These are phyloP conservation scores for Aspergillus tanneri DNA, from an alignment of 2,329 filamentous ascomycete genomes.

Conservation along the genomic window DNA sequence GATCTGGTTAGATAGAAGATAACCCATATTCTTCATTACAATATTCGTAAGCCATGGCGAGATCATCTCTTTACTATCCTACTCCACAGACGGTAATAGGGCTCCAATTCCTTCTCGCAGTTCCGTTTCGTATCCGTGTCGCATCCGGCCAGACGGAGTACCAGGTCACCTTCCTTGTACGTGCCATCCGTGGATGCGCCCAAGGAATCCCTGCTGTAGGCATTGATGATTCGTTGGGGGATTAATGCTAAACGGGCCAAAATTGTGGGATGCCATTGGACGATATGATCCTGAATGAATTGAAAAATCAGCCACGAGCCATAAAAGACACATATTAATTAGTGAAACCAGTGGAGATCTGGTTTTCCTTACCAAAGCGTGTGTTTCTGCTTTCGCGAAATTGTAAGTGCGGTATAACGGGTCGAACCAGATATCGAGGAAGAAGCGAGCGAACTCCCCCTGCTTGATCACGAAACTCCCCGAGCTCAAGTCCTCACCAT, in stretches of 20 bases:
- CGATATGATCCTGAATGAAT: constrained; percentile 77
- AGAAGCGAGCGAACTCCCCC: constrained; percentile 88
- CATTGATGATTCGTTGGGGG: constrained; percentile 80
- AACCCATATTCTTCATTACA: too few species aligned
- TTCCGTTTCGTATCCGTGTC: constrained; percentile 54
- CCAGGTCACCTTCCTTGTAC: constrained; percentile 81
- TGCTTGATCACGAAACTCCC: constrained; percentile 77
- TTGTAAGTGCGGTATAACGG: constrained; percentile 92
- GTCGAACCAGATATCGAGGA: constrained; percentile 94
- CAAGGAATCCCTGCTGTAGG: constrained; percentile 60
- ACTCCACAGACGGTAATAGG: constrained; percentile 49
- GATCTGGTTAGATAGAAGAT: too few species aligned
- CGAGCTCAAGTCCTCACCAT: constrained; percentile 72
- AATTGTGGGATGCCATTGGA: constrained; percentile 96
- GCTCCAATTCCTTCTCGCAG: constrained; percentile 70
- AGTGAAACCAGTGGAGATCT: too few species aligned
- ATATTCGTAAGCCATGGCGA: too few species aligned
- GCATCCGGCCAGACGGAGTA: constrained; percentile 77
- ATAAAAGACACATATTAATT: too few species aligned
- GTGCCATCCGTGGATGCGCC: constrained; percentile 52
- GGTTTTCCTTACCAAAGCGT: constrained; percentile 85
- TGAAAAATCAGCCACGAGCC: too few species aligned
- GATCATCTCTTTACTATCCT: too few species aligned
- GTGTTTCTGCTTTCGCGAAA: constrained; percentile 89
- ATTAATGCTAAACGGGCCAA: constrained; percentile 84